Conservation (phyloP, 345 rosid genomes). For the Acer saccharum region DNA sequence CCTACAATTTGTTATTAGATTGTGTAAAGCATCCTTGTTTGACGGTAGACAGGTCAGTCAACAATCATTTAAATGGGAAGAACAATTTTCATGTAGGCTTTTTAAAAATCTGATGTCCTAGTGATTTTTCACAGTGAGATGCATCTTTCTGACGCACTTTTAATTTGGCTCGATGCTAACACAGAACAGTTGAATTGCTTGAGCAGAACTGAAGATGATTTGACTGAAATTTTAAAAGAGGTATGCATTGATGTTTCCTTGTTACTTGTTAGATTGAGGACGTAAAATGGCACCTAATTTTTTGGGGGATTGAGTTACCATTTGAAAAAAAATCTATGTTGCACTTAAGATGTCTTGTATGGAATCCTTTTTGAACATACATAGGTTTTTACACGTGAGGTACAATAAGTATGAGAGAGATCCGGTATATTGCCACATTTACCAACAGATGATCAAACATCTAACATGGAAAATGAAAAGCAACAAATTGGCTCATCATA, state of each 20-base stretch:
- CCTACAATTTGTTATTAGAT: constrained; percentile 48
- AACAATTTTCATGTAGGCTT: neutral
- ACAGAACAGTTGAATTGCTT: constrained; percentile 29
- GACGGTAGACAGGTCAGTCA: constrained; percentile 59
- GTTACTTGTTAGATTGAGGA: neutral
- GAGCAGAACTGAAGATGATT: constrained; percentile 29
- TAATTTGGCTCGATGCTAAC: constrained; percentile 60
- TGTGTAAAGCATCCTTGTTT: constrained; percentile 63
- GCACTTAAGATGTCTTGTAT: neutral
- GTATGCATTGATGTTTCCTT: constrained; percentile 30
- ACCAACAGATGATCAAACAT: neutral
- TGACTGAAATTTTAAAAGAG: constrained; percentile 54
- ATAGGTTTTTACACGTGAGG: neutral
- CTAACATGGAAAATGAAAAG: neutral
- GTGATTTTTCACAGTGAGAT: constrained; percentile 59
- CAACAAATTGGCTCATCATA: neutral
- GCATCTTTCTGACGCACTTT: constrained; percentile 68
- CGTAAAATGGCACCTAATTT: neutral
- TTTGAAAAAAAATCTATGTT: constrained; percentile 5
- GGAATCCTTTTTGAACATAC: neutral
- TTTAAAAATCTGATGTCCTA: constrained; percentile 36
- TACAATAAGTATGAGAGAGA: neutral
- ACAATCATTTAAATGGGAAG: constrained; percentile 6
- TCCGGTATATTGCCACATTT: neutral
- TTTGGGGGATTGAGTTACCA: neutral